Base-by-base conservation (phyloP, 345 rosid species). In the Combretum micranthum region DNA sequence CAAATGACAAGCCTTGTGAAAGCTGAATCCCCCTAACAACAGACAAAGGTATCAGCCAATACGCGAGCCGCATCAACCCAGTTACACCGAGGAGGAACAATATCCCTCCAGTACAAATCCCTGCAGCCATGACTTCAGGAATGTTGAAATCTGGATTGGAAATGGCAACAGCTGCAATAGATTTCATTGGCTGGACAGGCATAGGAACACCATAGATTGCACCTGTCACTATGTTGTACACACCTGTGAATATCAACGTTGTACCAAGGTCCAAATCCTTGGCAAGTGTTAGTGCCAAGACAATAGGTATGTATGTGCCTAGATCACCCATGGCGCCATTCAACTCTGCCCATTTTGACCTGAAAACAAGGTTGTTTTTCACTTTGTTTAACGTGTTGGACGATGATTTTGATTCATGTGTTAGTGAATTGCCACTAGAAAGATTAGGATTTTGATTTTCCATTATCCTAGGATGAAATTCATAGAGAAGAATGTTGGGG, bases 141-240 rank as follows among this genome's bases (percentile, higher is more conserved):
- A 87, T 68, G 0, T 82, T 82, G 17, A 87, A 90, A 42, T 70
- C 81, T 1, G 75, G 56, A 1, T 23, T 53, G 0, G 91, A 81
- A 15, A 90, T 77, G 19, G 87, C 97, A 12, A 69, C 96, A 0
- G 96, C 96, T 0, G 91, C 88, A 0, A 90, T 87, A 0, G 94
- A 73, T 59, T 90, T 90, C 96, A 90, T 83, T 47, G 96, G 96
- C 57, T 90, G 96, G n/a, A 90, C 97, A 9, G 96, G 94, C 96
- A 90, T 85, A 2, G 91, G 94, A 13, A 87, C 94, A 0, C 94
- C 96, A 47, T 87, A 85, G 12, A 83, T 37, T 37, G 81, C 88
- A 44, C 89, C 91, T 0, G 96, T 87, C 62, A 87, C 57, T 4
- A 77, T 59, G 82, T 87, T 87, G 78, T 83, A 87, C 10, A 82